Evolutionary conservation across 345 rosid species (phyloP).

Genomic region (Eucalyptus polybractea): DNA sequence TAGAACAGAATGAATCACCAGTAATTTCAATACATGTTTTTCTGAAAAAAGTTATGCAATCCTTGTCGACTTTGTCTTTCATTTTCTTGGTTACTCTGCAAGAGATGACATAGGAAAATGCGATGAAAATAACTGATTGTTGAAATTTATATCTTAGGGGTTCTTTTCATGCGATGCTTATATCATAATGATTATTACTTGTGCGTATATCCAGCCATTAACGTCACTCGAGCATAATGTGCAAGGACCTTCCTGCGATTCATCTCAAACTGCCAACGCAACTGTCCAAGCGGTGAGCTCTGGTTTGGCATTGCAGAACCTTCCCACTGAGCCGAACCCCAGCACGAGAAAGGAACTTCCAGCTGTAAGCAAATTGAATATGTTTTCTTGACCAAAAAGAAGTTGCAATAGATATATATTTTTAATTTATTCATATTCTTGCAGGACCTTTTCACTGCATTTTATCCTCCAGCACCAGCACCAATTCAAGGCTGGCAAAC

Average conservation of each 20-base stretch:
- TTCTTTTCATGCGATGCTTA: background rate
- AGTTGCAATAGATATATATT: background rate
- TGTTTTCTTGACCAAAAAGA: background rate
- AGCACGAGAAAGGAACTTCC: constrained; percentile 62
- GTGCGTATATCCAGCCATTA: background rate
- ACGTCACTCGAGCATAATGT: background rate
- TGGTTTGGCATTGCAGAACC: constrained; percentile 11
- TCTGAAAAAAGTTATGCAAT: background rate
- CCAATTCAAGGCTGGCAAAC: constrained; percentile 37
- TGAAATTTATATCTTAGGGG: background rate
- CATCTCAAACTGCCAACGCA: constrained; percentile 1
- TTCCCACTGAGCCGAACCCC: constrained; percentile 14
- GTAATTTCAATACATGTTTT: background rate
- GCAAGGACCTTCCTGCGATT: constrained; percentile 8
- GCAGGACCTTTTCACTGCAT: constrained; percentile 66
- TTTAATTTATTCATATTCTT: background rate
- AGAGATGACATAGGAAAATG: background rate
- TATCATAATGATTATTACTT: background rate
- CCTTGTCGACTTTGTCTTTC: background rate
- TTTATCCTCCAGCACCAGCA: constrained; percentile 20
- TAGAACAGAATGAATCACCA: background rate
- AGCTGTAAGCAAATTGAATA: constrained; percentile 14
- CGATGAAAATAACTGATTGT: background rate
- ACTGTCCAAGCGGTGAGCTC: constrained; percentile 4
- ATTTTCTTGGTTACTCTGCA: background rate